phyloP scores from a whole-genome alignment of 2,329 filamentous ascomycete genomes.

The Xylaria hypoxylon region DNA sequence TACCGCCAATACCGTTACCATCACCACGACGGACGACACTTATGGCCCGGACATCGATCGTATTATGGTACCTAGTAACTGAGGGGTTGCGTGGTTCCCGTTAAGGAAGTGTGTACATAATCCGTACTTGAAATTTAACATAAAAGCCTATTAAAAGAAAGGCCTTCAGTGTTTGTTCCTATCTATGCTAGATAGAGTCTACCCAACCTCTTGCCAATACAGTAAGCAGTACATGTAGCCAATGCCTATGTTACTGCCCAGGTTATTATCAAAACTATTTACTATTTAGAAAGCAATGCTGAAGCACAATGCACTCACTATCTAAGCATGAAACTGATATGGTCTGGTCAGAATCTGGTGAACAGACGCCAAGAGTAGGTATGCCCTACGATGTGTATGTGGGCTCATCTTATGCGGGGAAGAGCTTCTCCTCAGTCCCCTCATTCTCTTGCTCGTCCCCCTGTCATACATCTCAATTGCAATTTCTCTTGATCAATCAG shows the following conservation, averaged over 20 bases:
- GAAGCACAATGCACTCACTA: too few species aligned
- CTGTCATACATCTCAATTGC: conserved; percentile 28
- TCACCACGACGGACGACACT: conserved; percentile 55
- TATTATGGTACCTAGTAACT: conserved; percentile 60
- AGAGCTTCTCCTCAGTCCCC: conserved; percentile 37
- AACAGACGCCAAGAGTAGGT: not conserved
- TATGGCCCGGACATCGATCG: conserved; percentile 66
- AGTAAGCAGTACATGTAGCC: too few species aligned
- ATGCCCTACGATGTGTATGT: not conserved
- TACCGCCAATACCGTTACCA: conserved; percentile 59
- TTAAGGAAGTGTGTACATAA: conserved; percentile 4
- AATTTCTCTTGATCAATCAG: conserved; percentile 24
- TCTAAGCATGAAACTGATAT: too few species aligned
- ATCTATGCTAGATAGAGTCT: too few species aligned
- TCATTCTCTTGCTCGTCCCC: conserved; percentile 10
- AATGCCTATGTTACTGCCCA: too few species aligned
- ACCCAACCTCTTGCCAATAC: not conserved
- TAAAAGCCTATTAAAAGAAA: too few species aligned
- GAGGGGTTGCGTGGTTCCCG: not conserved
- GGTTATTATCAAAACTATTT: conserved; percentile 9
- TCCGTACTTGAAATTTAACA: not conserved
- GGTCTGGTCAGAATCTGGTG: not conserved
- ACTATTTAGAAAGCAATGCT: conserved; percentile 1
- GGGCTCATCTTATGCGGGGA: conserved; percentile 27
- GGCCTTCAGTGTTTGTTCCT: too few species aligned